These are phyloP conservation scores for Fusarium robinianum DNA, from an alignment of 2,329 filamentous ascomycete genomes.

Conservation along the genomic window DNA sequence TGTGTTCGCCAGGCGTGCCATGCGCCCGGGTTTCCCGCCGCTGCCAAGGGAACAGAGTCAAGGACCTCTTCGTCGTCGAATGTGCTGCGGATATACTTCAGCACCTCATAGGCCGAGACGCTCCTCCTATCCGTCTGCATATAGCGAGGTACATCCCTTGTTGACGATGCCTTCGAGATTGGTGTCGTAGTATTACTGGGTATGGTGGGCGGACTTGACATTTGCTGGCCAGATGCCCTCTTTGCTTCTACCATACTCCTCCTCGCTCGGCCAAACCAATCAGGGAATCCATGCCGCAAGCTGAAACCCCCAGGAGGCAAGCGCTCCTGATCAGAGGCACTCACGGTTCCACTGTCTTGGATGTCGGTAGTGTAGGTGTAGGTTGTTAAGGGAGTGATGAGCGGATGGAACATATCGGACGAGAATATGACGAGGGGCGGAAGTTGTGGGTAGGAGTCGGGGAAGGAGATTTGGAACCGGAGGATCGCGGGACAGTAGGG, in stretches of 20 bases:
- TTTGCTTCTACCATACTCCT: conserved; percentile 47
- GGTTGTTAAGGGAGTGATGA: conserved; percentile 90
- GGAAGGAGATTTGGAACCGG: conserved; percentile 88
- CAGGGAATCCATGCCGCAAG: conserved; percentile 85
- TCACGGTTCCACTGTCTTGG: conserved; percentile 75
- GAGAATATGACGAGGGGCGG: conserved; percentile 87
- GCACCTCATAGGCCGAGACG: conserved; percentile 66
- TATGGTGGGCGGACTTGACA: conserved; percentile 27
- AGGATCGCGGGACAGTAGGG: conserved; percentile 87
- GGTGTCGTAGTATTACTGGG: conserved; percentile 39
- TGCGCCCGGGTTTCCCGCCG: conserved; percentile 85
- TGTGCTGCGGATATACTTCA: conserved; percentile 79
- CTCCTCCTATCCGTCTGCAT: conserved; percentile 48
- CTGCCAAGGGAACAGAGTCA: conserved; percentile 77
- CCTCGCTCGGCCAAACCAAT: conserved; percentile 75
- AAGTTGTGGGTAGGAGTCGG: conserved; percentile 74
- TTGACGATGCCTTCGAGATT: conserved; percentile 36
- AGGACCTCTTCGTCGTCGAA: conserved; percentile 80
- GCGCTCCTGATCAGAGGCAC: conserved; percentile 80
- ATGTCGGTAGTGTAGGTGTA: conserved; percentile 88
- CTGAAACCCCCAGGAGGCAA: conserved; percentile 90
- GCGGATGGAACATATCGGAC: conserved; percentile 92
- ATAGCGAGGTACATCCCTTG: conserved; percentile 43
- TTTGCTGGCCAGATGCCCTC: conserved; percentile 49
- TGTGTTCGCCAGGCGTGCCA: conserved; percentile 92